A percentile compares a stretch with the other conserved stretches of the same genome.
Evolutionary conservation across 805 yeast genomes (phyloP).

Genomic region (Ogataea haglerorum): DNA sequence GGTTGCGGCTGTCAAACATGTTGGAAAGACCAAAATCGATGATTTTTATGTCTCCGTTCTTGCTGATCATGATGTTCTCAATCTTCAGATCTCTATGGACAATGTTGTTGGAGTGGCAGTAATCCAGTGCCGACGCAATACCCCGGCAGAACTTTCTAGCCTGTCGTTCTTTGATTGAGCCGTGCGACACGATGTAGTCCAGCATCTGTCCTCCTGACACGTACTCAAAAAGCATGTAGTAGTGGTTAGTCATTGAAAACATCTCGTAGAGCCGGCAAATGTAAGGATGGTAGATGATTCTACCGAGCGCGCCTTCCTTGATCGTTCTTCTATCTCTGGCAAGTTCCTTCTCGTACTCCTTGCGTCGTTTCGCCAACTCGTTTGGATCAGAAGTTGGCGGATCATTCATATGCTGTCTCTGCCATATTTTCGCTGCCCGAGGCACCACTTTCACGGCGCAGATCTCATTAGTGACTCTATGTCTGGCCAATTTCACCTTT

Average conservation of each 20-base stretch:
- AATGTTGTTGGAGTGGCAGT: conserved; percentile 89
- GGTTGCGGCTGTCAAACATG: conserved; percentile 64
- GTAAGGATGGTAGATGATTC: conserved; percentile 84
- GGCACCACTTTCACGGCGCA: conserved; percentile 95
- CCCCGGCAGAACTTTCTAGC: conserved; percentile 95
- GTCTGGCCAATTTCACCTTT: conserved; percentile 90
- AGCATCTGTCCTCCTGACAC: conserved; percentile 97
- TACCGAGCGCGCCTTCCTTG: conserved; percentile 92
- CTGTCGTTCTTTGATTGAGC: conserved; percentile 86
- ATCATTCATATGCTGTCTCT: conserved; percentile 65
- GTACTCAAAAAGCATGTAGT: conserved; percentile 94
- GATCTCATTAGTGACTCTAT: conserved; percentile 71
- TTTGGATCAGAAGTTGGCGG: conserved; percentile 60
- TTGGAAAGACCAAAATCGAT: conserved; percentile 96
- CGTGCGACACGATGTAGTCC: conserved; percentile 96
- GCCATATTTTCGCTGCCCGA: conserved; percentile 75
- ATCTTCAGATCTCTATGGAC: conserved; percentile 97
- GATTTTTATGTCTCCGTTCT: conserved; percentile 89
- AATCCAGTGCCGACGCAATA: conserved; percentile 88
- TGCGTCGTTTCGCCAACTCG: conserved; percentile 57
- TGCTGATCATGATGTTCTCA: conserved; percentile 92
- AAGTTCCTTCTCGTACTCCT: conserved; percentile 75
- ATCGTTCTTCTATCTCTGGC: conserved; percentile 90
- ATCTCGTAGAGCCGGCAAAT: conserved; percentile 90
- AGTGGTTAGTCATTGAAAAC: conserved; percentile 94